Base-by-base conservation (phyloP, 768 basidiomycete species). In the Suillus paluster region DNA sequence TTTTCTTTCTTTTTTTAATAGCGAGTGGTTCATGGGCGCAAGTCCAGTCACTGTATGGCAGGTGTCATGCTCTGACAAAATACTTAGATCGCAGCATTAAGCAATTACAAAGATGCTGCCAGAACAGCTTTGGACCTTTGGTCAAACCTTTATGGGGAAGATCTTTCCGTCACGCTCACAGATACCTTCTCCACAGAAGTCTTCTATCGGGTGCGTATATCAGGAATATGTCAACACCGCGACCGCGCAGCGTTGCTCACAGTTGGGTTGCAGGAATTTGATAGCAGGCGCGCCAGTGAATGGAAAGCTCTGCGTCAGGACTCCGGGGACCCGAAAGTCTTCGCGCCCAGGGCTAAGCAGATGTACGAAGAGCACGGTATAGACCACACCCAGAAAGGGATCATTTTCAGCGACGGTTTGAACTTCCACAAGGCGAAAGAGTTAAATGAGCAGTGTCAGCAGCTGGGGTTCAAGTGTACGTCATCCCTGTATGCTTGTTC, bases 11-110 rank as follows among this genome's bases (percentile, higher is more conserved):
- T 57, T 39, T 7, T 53, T 59, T 23, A 55, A 19, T 62, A 91
- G 92, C 71, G 93, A 95, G 77, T 95, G 93, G 93, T 92, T 91
- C 70, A 95, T 95, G 93, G 93, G 87, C 59, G 92, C 90, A 76
- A 75, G 84, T 70, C 25, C 34, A 11, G 1, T 38, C 17, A 23
- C 6, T 9, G 34, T 5, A 11, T 53, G 21, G 23, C 15, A 39
- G 21, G 17, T 4, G 14, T 21, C 10, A 2, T 33, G 39, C n/a
- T 23, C 2, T 21, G 15, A 63, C 34, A 38, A 52, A 48, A 42
- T 54, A 9, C 62, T 49, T 67, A 94, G 92, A 81, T 96, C 52
- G 95, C 89, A 5, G 95, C 97, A 1, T 67, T 94, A 66, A 84
- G 83, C 66, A 95, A 96, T 6, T 99, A 99, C 70, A 85, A 89